Evolutionary conservation across 2,329 filamentous ascomycete species (phyloP), one percentile per base, ranked within the genome.

Genomic region (Colletotrichum lentis): DNA sequence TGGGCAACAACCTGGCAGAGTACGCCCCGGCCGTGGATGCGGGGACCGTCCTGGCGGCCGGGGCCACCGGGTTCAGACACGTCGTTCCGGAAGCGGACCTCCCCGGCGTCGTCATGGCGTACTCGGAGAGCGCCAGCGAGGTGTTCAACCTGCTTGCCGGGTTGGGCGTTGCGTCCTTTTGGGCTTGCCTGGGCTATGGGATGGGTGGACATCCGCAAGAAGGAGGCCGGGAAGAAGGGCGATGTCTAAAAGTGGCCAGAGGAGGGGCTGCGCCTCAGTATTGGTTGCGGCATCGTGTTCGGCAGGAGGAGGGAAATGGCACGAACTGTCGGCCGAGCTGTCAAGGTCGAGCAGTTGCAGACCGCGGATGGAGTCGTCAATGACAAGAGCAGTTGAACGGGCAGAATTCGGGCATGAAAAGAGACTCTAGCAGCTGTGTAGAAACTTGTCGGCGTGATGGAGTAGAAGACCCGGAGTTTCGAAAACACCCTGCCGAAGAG

Each of bases 141-240:
- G 74, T 74, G 1, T 77, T 78, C 55, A 74, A 76, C 43, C 71
- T 74, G 24, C 74, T 76, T 5, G 74, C 77, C 1, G 79, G 74
- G 0, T 59, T 77, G n/a, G 74, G 75, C 2, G 73, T 69, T 12
- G 69, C 59, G 2, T 71, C 73, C 43, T 78, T 78, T 84, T 24
- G 27, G 80, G 0, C 73, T 77, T 1, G 73, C 76, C 0, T 81
- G 79, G 71, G 83, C 82, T 0, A 78, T 85, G 72, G 84, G 83
- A 0, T 84, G 81, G 77, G 78, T 78, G 12, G 80, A 81, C 70
- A 76, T 84, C 43, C 78, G 82, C 41, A 79, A 80, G 71, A 78
- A 77, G 70, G 63, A 71, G 53, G 5, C 11, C 1, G 50, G 8
- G 44, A 67, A 63, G 27, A 64, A 64, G 5, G 54, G 49, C 0